Conservation (phyloP, 2,329 filamentous ascomycete species). For the Rutstroemia sp. region DNA sequence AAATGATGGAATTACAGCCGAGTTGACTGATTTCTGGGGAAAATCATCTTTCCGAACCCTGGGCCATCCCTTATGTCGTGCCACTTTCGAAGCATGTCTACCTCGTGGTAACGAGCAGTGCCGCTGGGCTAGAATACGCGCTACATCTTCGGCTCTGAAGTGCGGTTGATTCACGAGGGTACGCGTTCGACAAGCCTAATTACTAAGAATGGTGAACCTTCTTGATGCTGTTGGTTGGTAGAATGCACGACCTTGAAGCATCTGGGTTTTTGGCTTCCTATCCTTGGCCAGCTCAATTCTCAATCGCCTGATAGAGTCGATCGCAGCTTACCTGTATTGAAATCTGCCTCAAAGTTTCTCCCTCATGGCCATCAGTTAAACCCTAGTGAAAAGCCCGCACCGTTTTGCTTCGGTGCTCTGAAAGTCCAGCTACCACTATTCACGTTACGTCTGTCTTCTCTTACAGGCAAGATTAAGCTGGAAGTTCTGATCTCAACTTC, state of each 20-base stretch:
- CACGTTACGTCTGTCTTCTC: slow-evolving; percentile 82
- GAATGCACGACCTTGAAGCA: too few relatives aligned
- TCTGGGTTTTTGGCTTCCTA: too few relatives aligned
- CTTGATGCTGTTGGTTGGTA: too few relatives aligned
- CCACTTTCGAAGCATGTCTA: neutral
- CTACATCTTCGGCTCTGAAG: too few relatives aligned
- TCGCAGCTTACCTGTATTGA: slow-evolving; percentile 54
- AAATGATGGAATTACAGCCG: neutral
- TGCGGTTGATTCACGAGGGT: too few relatives aligned
- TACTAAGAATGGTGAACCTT: too few relatives aligned
- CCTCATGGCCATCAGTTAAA: slow-evolving; percentile 76
- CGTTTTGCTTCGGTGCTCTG: slow-evolving; percentile 69
- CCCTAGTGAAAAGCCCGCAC: slow-evolving; percentile 70
- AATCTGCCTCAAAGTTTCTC: slow-evolving; percentile 68
- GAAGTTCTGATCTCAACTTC: too few relatives aligned
- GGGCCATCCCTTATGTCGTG: neutral
- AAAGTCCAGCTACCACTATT: slow-evolving; percentile 90
- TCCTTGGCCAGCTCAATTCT: too few relatives aligned
- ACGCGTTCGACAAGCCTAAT: too few relatives aligned
- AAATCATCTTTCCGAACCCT: neutral
- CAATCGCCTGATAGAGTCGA: too few relatives aligned
- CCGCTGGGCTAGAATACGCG: neutral
- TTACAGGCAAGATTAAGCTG: slow-evolving; percentile 60
- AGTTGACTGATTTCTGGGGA: neutral
- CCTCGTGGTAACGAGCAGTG: neutral